phyloP scores from a whole-genome alignment of 345 rosid genomes.

The Linum usitatissimum region DNA sequence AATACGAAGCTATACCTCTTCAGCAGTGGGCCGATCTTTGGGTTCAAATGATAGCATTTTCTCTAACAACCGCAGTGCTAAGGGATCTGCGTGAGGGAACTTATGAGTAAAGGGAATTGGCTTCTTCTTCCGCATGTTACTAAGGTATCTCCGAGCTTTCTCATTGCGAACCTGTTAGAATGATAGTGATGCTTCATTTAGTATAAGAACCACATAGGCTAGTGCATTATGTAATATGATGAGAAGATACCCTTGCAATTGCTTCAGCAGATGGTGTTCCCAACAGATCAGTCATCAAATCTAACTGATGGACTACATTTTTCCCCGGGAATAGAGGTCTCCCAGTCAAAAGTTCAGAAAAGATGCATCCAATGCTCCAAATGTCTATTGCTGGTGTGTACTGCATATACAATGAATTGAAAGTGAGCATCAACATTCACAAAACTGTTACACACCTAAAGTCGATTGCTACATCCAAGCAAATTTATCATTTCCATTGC shows the following conservation, averaged over 20 bases:
- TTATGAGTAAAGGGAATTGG: not conserved
- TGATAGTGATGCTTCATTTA: not conserved
- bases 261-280: slow-evolving; percentile 2
- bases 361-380: slow-evolving; percentile 5
- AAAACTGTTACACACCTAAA: no score
- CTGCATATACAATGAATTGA: not conserved
- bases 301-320: slow-evolving; percentile 4
- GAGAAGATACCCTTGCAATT: slow-evolving; percentile 1
- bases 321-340: slow-evolving; percentile 3
- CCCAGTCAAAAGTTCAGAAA: slow-evolving; percentile 2
- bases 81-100: slow-evolving; percentile 1
- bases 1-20: not conserved
- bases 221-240: not conserved
- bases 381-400: slow-evolving; percentile 4
- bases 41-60: slow-evolving; percentile 5
- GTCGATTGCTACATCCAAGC: not conserved
- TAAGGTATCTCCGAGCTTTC: slow-evolving; percentile 2
- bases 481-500: not conserved
- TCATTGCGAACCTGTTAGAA: slow-evolving; percentile 1
- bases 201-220: not conserved
- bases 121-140: slow-evolving; percentile 4
- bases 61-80: not conserved
- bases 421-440: not conserved
- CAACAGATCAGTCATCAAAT: slow-evolving; percentile 5
- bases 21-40: slow-evolving; percentile 3